These are phyloP conservation scores for Capsicum pubescens DNA, from an alignment of 257 asterid species.

Conservation along the genomic window DNA sequence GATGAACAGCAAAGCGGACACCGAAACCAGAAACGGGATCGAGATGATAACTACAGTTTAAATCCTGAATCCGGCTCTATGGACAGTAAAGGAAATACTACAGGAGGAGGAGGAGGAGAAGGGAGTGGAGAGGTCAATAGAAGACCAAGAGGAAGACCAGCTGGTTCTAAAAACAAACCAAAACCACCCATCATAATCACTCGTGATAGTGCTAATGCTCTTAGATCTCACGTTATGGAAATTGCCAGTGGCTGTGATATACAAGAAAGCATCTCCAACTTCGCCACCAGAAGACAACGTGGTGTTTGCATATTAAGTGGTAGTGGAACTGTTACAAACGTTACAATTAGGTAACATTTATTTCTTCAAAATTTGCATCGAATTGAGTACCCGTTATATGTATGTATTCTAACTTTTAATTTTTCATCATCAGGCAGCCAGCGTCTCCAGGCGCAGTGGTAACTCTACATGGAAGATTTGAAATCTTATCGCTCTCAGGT, in stretches of 20 bases:
- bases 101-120: constrained; percentile 23
- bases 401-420: neutral
- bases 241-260: constrained; percentile 76
- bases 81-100: constrained; percentile 7
- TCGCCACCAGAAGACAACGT: constrained; percentile 81
- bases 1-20: constrained; percentile 61
- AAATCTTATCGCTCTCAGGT: constrained; percentile 83
- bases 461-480: constrained; percentile 79
- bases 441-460: constrained; percentile 79
- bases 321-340: constrained; percentile 80
- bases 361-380: neutral
- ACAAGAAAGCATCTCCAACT: constrained; percentile 71
- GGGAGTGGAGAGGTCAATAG: constrained; percentile 51
- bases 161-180: constrained; percentile 89
- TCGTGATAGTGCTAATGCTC: constrained; percentile 89
- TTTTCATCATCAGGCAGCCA: constrained; percentile 62
- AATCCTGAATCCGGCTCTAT: constrained; percentile 26
- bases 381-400: neutral
- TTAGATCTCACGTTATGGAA: constrained; percentile 88
- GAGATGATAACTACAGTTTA: constrained; percentile 45
- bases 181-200: constrained; percentile 95
- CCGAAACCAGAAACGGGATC: constrained; percentile 53
- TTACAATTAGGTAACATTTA: constrained; percentile 36
- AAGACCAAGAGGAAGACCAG: constrained; percentile 81
- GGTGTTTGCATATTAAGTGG: constrained; percentile 88